phyloP scores from a whole-genome alignment of 1,139 yeast species.

The Debaryomycetaceae sp. region DNA sequence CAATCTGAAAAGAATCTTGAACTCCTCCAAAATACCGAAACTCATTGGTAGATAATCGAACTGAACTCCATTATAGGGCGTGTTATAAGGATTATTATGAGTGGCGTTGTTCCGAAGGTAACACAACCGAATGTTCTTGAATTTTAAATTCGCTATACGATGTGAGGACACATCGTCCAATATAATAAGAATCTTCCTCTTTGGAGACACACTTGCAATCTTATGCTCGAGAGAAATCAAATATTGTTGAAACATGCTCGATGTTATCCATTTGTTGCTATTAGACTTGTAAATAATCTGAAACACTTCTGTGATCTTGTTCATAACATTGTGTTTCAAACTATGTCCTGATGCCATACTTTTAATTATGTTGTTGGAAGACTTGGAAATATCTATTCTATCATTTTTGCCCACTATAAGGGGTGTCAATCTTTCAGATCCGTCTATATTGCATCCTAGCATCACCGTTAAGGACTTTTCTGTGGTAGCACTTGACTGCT shows the following conservation, averaged over 20 bases:
- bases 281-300: conserved; percentile 57
- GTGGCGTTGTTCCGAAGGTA: conserved; percentile 40
- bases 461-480: conserved; percentile 58
- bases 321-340: conserved; percentile 27
- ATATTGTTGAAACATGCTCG: conserved; percentile 64
- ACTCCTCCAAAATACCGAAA: conserved; percentile 63
- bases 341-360: conserved; percentile 15
- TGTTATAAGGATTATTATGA: conserved; percentile 37
- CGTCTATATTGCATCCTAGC: conserved; percentile 62
- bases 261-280: conserved; percentile 62
- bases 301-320: conserved; percentile 50
- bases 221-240: conserved; percentile 58
- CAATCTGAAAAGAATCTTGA: conserved; percentile 54
- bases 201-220: conserved; percentile 30
- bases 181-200: conserved; percentile 51
- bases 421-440: conserved; percentile 59
- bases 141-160: conserved; percentile 53
- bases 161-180: conserved; percentile 65
- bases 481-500: conserved; percentile 42
- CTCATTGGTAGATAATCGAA: conserved; percentile 58
- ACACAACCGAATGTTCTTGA: conserved; percentile 48
- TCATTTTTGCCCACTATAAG: conserved; percentile 60
- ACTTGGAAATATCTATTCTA: conserved; percentile 43
- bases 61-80: conserved; percentile 33
- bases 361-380: conserved; percentile 30